phyloP scores from a whole-genome alignment of 2,329 filamentous ascomycete species.

The Fusarium xyrophilum region DNA sequence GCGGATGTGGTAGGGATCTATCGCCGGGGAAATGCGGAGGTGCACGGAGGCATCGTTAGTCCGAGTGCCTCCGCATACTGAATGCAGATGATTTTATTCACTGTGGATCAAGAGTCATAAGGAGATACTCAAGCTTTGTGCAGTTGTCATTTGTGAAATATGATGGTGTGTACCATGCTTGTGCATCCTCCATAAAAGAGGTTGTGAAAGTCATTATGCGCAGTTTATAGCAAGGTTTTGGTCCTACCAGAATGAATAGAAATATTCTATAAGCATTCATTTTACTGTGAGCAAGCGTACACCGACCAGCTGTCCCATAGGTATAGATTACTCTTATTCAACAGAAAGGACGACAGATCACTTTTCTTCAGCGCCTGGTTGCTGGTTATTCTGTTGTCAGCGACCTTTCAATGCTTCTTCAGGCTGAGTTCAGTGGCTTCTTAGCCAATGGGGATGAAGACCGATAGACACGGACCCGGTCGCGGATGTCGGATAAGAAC shows the following conservation, averaged over 20 bases:
- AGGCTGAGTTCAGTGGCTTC: rapidly evolving
- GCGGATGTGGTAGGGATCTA: not conserved
- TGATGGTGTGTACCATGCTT: not conserved
- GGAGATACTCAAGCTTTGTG: rapidly evolving
- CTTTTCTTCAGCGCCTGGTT: too few species aligned
- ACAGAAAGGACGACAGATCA: rapidly evolving
- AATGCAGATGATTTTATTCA: not conserved
- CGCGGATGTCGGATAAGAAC: constrained; percentile 17
- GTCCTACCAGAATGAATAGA: not conserved
- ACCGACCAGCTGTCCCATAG: rapidly evolving
- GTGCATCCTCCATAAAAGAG: not conserved
- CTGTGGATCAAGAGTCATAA: not conserved
- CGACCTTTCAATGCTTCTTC: not conserved
- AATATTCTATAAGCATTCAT: too few species aligned
- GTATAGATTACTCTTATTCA: rapidly evolving
- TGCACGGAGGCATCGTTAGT: not conserved
- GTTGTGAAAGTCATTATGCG: rapidly evolving
- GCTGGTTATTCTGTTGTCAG: not conserved
- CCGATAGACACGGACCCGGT: not conserved
- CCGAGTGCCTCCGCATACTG: not conserved
- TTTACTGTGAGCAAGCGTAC: too few species aligned
- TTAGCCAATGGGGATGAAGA: constrained; percentile 6
- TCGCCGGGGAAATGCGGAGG: constrained; percentile 11
- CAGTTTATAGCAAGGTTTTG: not conserved
- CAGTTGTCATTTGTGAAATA: not conserved